These are phyloP conservation scores for Achaetomiella virescens DNA, from an alignment of 495 filamentous ascomycete species.

Conservation along the genomic window DNA sequence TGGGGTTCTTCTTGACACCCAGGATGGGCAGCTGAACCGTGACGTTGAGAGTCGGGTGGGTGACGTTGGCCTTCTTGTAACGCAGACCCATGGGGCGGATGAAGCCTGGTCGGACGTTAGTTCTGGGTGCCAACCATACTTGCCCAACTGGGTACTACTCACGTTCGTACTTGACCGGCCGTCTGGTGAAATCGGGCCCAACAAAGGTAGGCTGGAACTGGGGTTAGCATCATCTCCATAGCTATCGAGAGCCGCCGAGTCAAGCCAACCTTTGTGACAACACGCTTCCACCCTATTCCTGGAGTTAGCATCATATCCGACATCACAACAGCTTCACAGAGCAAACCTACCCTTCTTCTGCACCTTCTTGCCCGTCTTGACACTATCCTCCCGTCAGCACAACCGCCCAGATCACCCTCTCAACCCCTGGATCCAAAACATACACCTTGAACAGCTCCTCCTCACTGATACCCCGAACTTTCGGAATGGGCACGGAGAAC, in stretches of 20 bases:
- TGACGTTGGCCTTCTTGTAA: constrained; percentile 94
- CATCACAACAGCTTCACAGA: background rate
- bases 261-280: constrained; percentile 60
- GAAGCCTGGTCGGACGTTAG: constrained; percentile 21
- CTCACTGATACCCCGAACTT: constrained; percentile 87
- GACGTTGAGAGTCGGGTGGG: constrained; percentile 47
- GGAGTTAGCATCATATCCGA: constrained; percentile 3
- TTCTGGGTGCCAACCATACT: constrained; percentile 1
- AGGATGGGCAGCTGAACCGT: constrained; percentile 86
- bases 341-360: constrained; percentile 48
- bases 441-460: constrained; percentile 96
- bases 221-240: constrained; percentile 9
- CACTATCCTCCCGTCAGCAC: constrained; percentile 23
- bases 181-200: constrained; percentile 82
- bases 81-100: constrained; percentile 69
- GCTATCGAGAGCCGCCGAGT: background rate
- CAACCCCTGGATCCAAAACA: constrained; percentile 1
- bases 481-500: constrained; percentile 88
- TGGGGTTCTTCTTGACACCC: constrained; percentile 96
- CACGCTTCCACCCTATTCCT: constrained; percentile 67
- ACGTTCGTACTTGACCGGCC: constrained; percentile 85
- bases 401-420: background rate
- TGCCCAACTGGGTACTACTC: constrained; percentile 7
- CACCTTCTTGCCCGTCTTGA: constrained; percentile 77
- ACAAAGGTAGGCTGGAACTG: constrained; percentile 48